Evolutionary conservation across 768 basidiomycete genomes (phyloP).

Genomic region (Terana coerulea): DNA sequence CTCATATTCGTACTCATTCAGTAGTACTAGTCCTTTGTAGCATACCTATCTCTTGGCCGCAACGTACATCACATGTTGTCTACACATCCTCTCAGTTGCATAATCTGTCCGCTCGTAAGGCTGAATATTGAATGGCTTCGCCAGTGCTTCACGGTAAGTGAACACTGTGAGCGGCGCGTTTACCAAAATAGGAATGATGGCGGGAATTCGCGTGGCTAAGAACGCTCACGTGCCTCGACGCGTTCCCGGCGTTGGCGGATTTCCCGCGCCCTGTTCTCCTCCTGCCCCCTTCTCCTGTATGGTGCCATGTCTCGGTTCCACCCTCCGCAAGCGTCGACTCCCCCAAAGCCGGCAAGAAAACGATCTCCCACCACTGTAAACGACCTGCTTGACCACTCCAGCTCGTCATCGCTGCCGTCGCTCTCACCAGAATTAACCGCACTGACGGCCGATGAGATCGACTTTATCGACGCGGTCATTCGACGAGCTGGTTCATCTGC

Average conservation of each 20-base stretch:
- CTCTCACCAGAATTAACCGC: conserved; percentile 28
- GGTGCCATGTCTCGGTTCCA: conserved; percentile 29
- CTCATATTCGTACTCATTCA: too few species aligned
- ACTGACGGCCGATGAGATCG: conserved; percentile 46
- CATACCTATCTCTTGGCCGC: too few species aligned
- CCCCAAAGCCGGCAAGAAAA: conserved; percentile 16
- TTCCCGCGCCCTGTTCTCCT: not conserved
- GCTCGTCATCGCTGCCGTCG: conserved; percentile 22
- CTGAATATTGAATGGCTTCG: too few species aligned
- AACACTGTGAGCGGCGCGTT: too few species aligned
- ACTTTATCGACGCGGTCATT: conserved; percentile 74
- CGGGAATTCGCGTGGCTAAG: too few species aligned
- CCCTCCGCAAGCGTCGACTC: conserved; percentile 32
- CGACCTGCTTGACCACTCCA: conserved; percentile 18
- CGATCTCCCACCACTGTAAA: not conserved
- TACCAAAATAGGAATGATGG: too few species aligned
- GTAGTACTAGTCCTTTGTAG: too few species aligned
- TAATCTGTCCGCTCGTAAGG: too few species aligned
- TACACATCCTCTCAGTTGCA: too few species aligned
- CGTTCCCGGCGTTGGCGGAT: too few species aligned
- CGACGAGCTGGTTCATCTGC: conserved; percentile 60
- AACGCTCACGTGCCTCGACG: conserved; percentile 7
- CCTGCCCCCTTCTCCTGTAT: not conserved
- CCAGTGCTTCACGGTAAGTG: too few species aligned
- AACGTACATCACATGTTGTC: too few species aligned